phyloP scores from a whole-genome alignment of 1,139 yeast genomes.

The Waltiozyma sp. region DNA sequence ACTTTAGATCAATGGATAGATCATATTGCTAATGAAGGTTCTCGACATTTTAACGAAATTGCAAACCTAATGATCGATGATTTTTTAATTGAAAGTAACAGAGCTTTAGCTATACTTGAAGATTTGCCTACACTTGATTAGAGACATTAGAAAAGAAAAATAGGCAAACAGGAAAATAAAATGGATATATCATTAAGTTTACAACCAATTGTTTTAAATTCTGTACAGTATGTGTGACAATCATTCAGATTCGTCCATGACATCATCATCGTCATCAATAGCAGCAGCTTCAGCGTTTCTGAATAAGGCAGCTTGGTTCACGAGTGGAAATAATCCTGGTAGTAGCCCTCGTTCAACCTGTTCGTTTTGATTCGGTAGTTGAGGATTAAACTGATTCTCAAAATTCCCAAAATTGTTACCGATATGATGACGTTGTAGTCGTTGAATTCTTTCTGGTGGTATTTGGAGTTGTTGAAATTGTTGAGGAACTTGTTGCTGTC shows the following conservation, averaged over 20 bases:
- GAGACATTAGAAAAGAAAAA: background rate
- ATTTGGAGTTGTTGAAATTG: too few species aligned
- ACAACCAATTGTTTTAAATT: too few species aligned
- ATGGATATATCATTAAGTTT: too few species aligned
- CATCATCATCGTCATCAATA: conserved; percentile 4
- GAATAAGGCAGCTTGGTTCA: background rate
- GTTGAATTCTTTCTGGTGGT: too few species aligned
- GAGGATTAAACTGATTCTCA: too few species aligned
- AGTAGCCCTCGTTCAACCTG: background rate
- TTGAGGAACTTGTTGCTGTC: background rate
- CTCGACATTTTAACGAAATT: conserved; percentile 22
- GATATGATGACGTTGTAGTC: background rate
- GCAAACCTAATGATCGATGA: conserved; percentile 33
- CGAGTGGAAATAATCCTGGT: background rate
- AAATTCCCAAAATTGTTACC: too few species aligned
- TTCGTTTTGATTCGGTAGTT: background rate
- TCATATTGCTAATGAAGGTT: conserved; percentile 41
- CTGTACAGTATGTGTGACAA: background rate
- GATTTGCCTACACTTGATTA: conserved; percentile 5
- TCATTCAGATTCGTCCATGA: conserved; percentile 5
- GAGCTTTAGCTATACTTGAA: conserved; percentile 26
- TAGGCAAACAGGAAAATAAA: too few species aligned
- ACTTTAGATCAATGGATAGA: conserved; percentile 62
- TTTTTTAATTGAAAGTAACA: conserved; percentile 31
- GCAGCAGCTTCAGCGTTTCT: background rate